Conservation (phyloP, 2,329 filamentous ascomycete genomes). For the Penicillium sp. region DNA sequence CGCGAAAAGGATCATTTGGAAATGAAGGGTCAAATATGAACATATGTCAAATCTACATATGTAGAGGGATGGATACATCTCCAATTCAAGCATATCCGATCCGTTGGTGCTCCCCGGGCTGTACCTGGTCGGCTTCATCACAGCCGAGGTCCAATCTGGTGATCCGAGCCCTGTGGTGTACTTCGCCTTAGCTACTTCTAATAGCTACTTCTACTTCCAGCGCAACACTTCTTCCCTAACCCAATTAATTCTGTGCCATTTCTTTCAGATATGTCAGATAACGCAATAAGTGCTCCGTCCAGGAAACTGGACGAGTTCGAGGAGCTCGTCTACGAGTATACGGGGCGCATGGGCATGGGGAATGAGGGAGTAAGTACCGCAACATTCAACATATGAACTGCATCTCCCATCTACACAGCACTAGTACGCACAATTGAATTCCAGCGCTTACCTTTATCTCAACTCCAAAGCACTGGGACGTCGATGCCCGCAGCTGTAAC, state of each 20-base stretch:
- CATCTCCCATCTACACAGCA: neutral
- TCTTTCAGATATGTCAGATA: slow-evolving; percentile 11
- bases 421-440: neutral
- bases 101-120: neutral
- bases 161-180: slow-evolving; percentile 8
- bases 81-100: neutral
- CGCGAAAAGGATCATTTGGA: no score
- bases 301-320: slow-evolving; percentile 34
- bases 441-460: neutral
- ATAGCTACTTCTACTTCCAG: neutral
- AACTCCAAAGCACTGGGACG: slow-evolving; percentile 30
- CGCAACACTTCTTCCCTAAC: neutral
- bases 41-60: no score
- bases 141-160: slow-evolving; percentile 19
- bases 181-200: neutral
- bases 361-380: slow-evolving; percentile 19
- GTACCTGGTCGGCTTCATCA: neutral
- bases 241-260: neutral
- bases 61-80: neutral
- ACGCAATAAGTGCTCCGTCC: slow-evolving; percentile 17
- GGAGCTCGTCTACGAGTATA: slow-evolving; percentile 28
- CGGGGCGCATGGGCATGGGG: slow-evolving; percentile 19
- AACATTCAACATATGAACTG: neutral
- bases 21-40: neutral
- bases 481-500: slow-evolving; percentile 28